Evolutionary conservation across 2,329 filamentous ascomycete species (phyloP).

Genomic region (Botrytis fragariae): DNA sequence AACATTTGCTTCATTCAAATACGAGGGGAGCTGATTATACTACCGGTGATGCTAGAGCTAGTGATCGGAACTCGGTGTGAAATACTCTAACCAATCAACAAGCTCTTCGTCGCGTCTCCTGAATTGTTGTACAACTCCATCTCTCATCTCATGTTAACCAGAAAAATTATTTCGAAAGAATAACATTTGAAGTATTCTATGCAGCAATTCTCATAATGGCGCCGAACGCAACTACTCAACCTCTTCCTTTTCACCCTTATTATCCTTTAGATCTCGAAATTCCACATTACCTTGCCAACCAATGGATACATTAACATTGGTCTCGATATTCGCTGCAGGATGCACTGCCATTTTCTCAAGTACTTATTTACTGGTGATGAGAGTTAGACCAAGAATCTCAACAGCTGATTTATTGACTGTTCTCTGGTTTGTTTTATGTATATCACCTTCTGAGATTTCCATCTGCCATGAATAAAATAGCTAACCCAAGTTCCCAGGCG

Average conservation of each 20-base stretch:
- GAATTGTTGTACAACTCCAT: neutral
- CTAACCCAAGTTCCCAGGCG: slow-evolving; percentile 24
- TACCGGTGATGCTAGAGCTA: neutral
- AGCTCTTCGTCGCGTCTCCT: neutral
- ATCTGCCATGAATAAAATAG: neutral
- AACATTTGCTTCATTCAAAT: neutral
- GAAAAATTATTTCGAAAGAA: neutral
- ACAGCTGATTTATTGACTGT: neutral
- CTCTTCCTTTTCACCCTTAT: neutral
- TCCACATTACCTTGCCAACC: neutral
- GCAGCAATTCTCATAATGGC: neutral
- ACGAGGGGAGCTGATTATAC: neutral
- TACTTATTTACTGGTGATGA: neutral
- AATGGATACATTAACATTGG: neutral
- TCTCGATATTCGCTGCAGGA: neutral
- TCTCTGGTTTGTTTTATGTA: neutral
- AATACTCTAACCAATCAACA: neutral
- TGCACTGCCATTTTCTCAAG: neutral
- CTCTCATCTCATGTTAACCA: neutral
- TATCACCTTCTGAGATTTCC: neutral
- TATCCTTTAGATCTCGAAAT: neutral
- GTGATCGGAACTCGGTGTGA: neutral
- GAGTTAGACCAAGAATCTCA: neutral
- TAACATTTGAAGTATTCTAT: neutral
- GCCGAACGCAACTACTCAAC: too few species aligned